Conservation (phyloP, 1,284 basidiomycete genomes). For the Athelia psychrophila region DNA sequence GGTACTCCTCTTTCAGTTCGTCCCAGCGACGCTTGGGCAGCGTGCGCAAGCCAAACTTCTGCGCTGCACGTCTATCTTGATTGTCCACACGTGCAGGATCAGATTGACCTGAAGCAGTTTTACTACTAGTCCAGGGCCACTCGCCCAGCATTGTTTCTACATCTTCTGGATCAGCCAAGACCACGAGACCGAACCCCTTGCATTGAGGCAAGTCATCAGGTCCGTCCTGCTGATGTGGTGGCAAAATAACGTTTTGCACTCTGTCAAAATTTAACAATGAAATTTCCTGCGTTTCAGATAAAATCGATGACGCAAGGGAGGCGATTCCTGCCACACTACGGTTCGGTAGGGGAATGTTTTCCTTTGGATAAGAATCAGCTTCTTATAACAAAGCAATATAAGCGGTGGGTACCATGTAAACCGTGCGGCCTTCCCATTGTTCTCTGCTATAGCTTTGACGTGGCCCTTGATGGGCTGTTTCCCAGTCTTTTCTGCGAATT, state of each 20-base stretch:
- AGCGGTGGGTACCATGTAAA: constrained; percentile 57
- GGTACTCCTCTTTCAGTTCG: constrained; percentile 58
- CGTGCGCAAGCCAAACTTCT: constrained; percentile 55
- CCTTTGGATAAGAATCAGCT: constrained; percentile 37
- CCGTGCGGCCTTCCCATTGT: constrained; percentile 59
- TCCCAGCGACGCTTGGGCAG: constrained; percentile 61
- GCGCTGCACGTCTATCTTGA: constrained; percentile 34
- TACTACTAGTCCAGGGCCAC: constrained; percentile 58
- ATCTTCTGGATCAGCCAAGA: constrained; percentile 38
- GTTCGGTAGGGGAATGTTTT: constrained; percentile 59
- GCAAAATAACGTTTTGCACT: constrained; percentile 54
- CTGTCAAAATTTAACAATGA: constrained; percentile 13
- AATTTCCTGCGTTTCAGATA: constrained; percentile 1
- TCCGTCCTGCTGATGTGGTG: constrained; percentile 58
- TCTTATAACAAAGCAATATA: constrained; percentile 2
- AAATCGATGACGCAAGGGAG: constrained; percentile 37
- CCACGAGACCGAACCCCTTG: constrained; percentile 73
- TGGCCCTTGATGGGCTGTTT: constrained; percentile 11
- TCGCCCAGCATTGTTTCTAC: constrained; percentile 37
- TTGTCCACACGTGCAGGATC: not conserved
- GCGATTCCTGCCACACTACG: constrained; percentile 45
- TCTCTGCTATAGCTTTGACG: constrained; percentile 31
- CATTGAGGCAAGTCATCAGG: constrained; percentile 48
- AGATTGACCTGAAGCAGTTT: not conserved
- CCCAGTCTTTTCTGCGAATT: constrained; percentile 51